Conservation (phyloP, 768 basidiomycete species). For the Hericium rajendrae region DNA sequence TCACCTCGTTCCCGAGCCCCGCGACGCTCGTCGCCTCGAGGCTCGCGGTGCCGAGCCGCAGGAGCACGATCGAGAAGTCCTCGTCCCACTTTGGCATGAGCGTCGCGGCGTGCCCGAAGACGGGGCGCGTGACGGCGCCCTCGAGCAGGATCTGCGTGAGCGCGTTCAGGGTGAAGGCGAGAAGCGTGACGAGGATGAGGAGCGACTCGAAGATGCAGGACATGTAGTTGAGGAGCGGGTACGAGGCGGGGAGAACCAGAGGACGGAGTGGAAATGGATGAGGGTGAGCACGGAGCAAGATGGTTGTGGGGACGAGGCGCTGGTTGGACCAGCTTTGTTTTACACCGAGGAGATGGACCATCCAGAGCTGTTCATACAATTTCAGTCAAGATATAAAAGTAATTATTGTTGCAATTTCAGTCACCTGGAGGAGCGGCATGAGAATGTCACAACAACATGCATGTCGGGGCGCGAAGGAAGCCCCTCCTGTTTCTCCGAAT, state of each 20-base stretch:
- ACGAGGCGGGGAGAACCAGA: slow-evolving; percentile 39
- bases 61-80: slow-evolving; percentile 61
- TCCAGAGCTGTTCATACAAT: slow-evolving; percentile 34
- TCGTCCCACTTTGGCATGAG: slow-evolving; percentile 52
- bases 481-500: slow-evolving; percentile 31
- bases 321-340: slow-evolving; percentile 54
- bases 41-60: slow-evolving; percentile 66
- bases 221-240: slow-evolving; percentile 67
- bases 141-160: slow-evolving; percentile 58
- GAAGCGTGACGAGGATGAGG: slow-evolving; percentile 44
- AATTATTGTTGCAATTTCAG: slow-evolving; percentile 8
- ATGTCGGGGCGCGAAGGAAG: slow-evolving; percentile 58
- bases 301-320: slow-evolving; percentile 59
- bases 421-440: slow-evolving; percentile 64
- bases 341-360: slow-evolving; percentile 59
- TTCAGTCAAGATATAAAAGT: not conserved
- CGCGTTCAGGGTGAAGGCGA: slow-evolving; percentile 52
- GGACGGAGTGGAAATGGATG: slow-evolving; percentile 56
- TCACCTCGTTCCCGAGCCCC: slow-evolving; percentile 69
- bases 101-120: slow-evolving; percentile 39
- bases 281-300: slow-evolving; percentile 52
- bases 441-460: slow-evolving; percentile 66
- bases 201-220: slow-evolving; percentile 64
- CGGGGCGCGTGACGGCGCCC: slow-evolving; percentile 46
- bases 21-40: slow-evolving; percentile 64